Evolutionary conservation across 2,329 filamentous ascomycete species (phyloP).

Genomic region (Trichoderma aggressivum): DNA sequence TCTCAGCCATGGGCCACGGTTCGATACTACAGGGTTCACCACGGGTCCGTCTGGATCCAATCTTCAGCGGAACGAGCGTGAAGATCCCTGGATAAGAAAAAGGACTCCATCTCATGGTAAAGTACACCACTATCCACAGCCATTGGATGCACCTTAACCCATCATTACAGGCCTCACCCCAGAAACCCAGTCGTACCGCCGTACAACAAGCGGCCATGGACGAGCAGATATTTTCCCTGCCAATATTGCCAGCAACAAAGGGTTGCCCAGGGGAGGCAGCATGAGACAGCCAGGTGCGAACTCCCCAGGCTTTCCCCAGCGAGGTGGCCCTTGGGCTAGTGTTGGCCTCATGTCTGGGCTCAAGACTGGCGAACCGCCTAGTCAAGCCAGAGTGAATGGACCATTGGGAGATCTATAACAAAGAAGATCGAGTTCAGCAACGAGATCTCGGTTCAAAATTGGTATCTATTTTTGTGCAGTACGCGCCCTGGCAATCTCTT

Average conservation of each 20-base stretch:
- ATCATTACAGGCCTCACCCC: neutral
- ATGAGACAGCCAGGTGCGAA: slow-evolving; percentile 18
- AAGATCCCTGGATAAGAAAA: slow-evolving; percentile 24
- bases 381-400: slow-evolving; percentile 21
- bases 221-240: slow-evolving; percentile 7
- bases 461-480: neutral
- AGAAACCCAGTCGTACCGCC: slow-evolving; percentile 11
- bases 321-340: slow-evolving; percentile 24
- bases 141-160: neutral
- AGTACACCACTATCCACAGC: neutral
- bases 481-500: neutral
- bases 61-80: slow-evolving; percentile 16
- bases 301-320: slow-evolving; percentile 23
- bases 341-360: slow-evolving; percentile 33
- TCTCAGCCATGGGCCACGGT: slow-evolving; percentile 21
- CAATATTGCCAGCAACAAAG: slow-evolving; percentile 15
- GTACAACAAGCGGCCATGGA: slow-evolving; percentile 17
- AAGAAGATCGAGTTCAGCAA: neutral
- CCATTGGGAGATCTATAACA: slow-evolving; percentile 19
- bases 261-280: slow-evolving; percentile 7
- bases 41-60: slow-evolving; percentile 19
- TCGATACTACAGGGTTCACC: slow-evolving; percentile 24
- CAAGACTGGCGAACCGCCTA: slow-evolving; percentile 29
- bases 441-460: too few species aligned
- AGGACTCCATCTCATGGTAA: neutral